A percentile compares a stretch with the other conserved stretches of the same genome.
These are phyloP conservation scores for Collybiopsis luxurians DNA, from an alignment of 768 basidiomycete genomes.

Conservation along the genomic window DNA sequence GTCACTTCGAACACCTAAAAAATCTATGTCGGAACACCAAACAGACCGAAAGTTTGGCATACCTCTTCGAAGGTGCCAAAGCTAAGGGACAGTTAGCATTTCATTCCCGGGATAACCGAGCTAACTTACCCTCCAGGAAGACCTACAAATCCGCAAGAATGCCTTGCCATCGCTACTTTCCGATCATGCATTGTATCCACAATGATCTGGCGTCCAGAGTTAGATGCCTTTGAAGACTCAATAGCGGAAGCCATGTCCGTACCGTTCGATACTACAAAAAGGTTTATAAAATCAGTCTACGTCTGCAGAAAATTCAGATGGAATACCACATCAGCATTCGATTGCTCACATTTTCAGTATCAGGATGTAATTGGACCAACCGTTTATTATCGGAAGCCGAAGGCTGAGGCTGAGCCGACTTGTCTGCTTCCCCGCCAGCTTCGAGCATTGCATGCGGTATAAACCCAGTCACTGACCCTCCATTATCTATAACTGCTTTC, in stretches of 20 bases:
- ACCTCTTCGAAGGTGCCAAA: constrained; percentile 97
- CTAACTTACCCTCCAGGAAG: constrained; percentile 70
- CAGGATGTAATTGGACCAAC: not conserved
- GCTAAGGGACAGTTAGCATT: no score
- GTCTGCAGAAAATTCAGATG: not conserved
- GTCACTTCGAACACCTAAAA: constrained; percentile 66
- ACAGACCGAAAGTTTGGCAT: not conserved
- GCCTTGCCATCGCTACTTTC: constrained; percentile 87
- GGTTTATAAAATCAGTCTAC: not conserved
- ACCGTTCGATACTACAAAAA: not conserved
- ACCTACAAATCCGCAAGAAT: constrained; percentile 78
- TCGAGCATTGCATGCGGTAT: constrained; percentile 74
- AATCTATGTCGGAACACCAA: constrained; percentile 39
- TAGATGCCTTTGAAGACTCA: constrained; percentile 4
- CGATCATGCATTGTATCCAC: constrained; percentile 87
- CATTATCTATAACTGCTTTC: constrained; percentile 54
- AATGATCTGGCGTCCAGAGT: constrained; percentile 44
- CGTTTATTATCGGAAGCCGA: constrained; percentile 12
- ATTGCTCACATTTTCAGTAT: constrained; percentile 9
- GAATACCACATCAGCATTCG: not conserved
- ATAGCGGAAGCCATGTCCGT: constrained; percentile 15
- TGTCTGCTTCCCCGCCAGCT: constrained; percentile 61
- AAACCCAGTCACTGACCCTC: constrained; percentile 76
- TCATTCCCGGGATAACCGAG: no score
- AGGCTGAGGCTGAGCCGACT: constrained; percentile 19